A percentile compares a stretch with the other conserved stretches of the same genome.
These are phyloP conservation scores for Pouteria campechiana DNA, from an alignment of 179 eudicot genomes.

Conservation along the genomic window DNA sequence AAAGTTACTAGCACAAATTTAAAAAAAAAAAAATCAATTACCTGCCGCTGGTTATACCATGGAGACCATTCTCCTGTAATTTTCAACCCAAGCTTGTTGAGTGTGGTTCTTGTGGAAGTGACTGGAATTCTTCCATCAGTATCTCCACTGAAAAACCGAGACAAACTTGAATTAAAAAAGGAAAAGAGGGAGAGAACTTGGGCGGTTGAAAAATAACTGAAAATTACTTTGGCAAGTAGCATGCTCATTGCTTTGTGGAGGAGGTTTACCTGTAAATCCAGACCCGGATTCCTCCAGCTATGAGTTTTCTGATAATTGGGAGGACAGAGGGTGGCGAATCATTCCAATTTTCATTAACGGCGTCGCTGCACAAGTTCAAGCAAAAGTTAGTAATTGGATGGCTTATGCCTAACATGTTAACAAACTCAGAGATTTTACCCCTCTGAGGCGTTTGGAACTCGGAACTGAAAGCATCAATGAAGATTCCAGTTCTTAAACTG, in stretches of 20 bases:
- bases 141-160: slow-evolving; percentile 51
- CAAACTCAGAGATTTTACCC: no score
- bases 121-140: slow-evolving; percentile 88
- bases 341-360: slow-evolving; percentile 40
- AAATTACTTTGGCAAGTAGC: no score
- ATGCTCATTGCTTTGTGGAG: no score
- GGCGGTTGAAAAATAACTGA: not conserved
- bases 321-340: slow-evolving; percentile 62
- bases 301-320: slow-evolving; percentile 47
- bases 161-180: not conserved
- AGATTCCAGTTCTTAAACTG: no score
- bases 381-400: no score
- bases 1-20: not conserved
- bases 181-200: not conserved
- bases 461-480: no score
- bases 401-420: no score
- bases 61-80: slow-evolving; percentile 66
- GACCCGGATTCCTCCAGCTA: slow-evolving; percentile 42
- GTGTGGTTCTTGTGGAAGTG: slow-evolving; percentile 59
- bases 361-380: slow-evolving; percentile 47
- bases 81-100: slow-evolving; percentile 51
- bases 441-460: no score
- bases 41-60: slow-evolving; percentile 70
- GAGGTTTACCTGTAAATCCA: slow-evolving; percentile 64
- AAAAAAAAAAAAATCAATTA: slow-evolving; percentile 3